These are phyloP conservation scores for Bauhinia variegata DNA, from an alignment of 306 rosid genomes.

Conservation along the genomic window DNA sequence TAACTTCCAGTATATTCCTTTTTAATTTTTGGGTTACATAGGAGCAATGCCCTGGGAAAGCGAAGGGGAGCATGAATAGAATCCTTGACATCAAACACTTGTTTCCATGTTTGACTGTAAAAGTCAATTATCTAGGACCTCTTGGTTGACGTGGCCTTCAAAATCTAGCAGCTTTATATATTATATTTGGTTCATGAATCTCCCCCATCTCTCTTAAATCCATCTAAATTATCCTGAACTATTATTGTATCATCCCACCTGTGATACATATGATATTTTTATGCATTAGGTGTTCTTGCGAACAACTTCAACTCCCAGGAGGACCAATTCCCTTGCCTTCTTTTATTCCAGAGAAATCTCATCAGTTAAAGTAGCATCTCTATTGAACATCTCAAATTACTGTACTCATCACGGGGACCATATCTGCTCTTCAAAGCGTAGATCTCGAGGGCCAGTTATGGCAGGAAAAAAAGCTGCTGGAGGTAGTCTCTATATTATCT, in stretches of 20 bases:
- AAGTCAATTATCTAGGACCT: not conserved
- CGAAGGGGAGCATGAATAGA: no score
- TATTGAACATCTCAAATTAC: slow-evolving; percentile 45
- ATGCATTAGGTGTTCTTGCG: slow-evolving; percentile 62
- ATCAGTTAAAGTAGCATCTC: slow-evolving; percentile 47
- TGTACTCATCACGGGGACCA: slow-evolving; percentile 52
- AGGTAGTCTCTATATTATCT: slow-evolving; percentile 50
- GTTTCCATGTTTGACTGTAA: not conserved
- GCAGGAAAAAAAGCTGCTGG: slow-evolving; percentile 80
- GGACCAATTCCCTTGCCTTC: slow-evolving; percentile 48
- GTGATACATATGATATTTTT: slow-evolving; percentile 31
- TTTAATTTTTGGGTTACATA: no score
- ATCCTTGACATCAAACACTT: no score
- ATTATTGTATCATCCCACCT: not conserved
- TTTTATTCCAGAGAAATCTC: slow-evolving; percentile 54
- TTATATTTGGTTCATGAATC: slow-evolving; percentile 9
- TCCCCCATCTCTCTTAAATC: no score
- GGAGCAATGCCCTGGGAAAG: no score
- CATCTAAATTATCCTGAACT: slow-evolving; percentile 1
- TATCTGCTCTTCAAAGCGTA: slow-evolving; percentile 69
- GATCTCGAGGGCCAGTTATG: slow-evolving; percentile 91
- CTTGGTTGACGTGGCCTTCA: not conserved
- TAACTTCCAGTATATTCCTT: not conserved
- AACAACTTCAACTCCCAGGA: slow-evolving; percentile 57
- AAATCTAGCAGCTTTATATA: not conserved